A percentile compares a stretch with the other conserved stretches of the same genome.
These are phyloP conservation scores for Dryas octopetala DNA, from an alignment of 306 rosid species.

Conservation along the genomic window DNA sequence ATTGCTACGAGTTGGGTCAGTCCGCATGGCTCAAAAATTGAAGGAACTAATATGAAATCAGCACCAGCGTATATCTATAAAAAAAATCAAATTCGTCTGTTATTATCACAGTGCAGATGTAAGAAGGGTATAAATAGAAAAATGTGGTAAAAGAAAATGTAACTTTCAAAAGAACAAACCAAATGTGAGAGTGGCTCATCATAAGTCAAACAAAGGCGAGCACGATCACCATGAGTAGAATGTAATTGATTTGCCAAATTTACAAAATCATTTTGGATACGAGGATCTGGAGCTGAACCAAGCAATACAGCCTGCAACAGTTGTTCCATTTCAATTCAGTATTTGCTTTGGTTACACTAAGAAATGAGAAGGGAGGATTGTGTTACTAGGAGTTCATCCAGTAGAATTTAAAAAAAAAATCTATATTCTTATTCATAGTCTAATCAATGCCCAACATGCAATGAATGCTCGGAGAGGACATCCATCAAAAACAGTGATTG, in stretches of 20 bases:
- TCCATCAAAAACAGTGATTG: not conserved
- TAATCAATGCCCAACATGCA: not conserved
- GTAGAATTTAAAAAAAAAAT: not conserved
- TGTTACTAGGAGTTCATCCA: not conserved
- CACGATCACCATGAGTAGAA: slow-evolving; percentile 52
- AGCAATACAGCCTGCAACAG: slow-evolving; percentile 79
- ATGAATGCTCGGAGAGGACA: not conserved
- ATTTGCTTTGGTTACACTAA: not conserved
- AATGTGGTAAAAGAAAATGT: not conserved
- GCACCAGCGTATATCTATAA: slow-evolving; percentile 91
- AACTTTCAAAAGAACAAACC: slow-evolving; percentile 47
- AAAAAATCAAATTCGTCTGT: slow-evolving; percentile 1
- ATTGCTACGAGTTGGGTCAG: slow-evolving; percentile 93
- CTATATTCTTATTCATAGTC: no score
- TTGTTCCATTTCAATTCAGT: slow-evolving; percentile 9
- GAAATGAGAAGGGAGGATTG: slow-evolving; percentile 13
- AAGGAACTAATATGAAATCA: slow-evolving; percentile 92
- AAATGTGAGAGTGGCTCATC: slow-evolving; percentile 98
- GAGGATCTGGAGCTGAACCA: slow-evolving; percentile 99
- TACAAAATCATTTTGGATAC: slow-evolving; percentile 89
- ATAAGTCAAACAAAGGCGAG: slow-evolving; percentile 83
- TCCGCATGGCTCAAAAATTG: slow-evolving; percentile 99
- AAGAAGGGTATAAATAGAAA: not conserved
- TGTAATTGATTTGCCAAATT: slow-evolving; percentile 71
- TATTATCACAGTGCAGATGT: slow-evolving; percentile 16